A percentile compares a stretch with the other conserved stretches of the same genome.
Evolutionary conservation across 495 filamentous ascomycete species (phyloP).

Genomic region (Xylaria longipes): DNA sequence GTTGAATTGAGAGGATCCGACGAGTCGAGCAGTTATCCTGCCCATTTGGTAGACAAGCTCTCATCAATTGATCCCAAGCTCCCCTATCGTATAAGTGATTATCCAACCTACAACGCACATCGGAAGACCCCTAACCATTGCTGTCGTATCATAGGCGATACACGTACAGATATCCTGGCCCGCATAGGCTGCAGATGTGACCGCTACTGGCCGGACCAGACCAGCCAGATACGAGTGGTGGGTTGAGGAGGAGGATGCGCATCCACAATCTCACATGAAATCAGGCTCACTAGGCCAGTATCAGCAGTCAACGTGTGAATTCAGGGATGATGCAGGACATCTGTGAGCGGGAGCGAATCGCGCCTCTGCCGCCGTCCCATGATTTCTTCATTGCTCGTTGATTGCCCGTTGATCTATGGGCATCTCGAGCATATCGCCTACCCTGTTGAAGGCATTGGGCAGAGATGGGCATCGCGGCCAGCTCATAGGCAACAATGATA

Average conservation of each 20-base stretch:
- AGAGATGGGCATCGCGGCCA: not conserved
- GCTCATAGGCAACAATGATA: not conserved
- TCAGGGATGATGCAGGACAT: slow-evolving; percentile 35
- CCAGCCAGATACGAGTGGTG: slow-evolving; percentile 26
- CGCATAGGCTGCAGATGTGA: slow-evolving; percentile 18
- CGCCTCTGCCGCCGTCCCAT: slow-evolving; percentile 28
- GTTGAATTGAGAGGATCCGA: not conserved
- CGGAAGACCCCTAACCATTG: slow-evolving; percentile 16
- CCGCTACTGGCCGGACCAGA: slow-evolving; percentile 7
- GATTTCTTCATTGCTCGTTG: slow-evolving; percentile 13
- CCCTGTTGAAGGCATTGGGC: slow-evolving; percentile 11
- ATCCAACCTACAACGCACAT: slow-evolving; percentile 4
- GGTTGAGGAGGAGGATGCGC: slow-evolving; percentile 17
- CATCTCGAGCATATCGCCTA: slow-evolving; percentile 10
- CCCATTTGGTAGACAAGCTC: not conserved
- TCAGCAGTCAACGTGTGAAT: slow-evolving; percentile 42
- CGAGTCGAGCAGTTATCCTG: not conserved
- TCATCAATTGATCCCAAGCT: not conserved
- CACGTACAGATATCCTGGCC: slow-evolving; percentile 2
- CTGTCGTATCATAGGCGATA: slow-evolving; percentile 12
- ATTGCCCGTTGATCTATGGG: slow-evolving; percentile 12
- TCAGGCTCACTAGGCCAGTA: slow-evolving; percentile 31
- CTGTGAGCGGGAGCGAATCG: slow-evolving; percentile 31
- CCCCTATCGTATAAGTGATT: not conserved
- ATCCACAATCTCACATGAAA: slow-evolving; percentile 28